These are phyloP conservation scores for Carex myosuroides DNA, from an alignment of 176 grass and related monocot species.

Conservation along the genomic window DNA sequence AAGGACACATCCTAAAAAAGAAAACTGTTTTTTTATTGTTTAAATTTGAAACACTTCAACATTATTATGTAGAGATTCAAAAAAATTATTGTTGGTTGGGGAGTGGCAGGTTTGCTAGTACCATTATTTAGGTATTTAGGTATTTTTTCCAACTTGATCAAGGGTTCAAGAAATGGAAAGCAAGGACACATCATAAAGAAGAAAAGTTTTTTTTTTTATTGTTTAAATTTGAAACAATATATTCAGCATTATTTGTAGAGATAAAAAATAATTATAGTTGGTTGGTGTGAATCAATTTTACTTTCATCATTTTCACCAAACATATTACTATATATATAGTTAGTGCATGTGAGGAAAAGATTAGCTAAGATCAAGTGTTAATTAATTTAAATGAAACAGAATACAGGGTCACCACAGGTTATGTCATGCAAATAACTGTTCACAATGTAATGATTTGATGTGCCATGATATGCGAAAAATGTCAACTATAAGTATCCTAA, in stretches of 20 bases:
- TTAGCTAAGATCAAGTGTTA: not conserved
- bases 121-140: not conserved
- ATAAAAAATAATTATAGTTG: not conserved
- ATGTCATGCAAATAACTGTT: not conserved
- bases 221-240: not conserved
- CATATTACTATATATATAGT: not conserved
- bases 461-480: not conserved
- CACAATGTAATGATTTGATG: not conserved
- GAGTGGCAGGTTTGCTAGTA: not conserved
- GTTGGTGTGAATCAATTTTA: not conserved
- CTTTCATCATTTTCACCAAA: not conserved
- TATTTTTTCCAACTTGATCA: not conserved
- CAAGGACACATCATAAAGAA: not conserved
- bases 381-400: not conserved
- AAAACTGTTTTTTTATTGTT: not conserved
- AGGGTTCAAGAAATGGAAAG: not conserved
- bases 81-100: not conserved
- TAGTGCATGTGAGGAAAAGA: not conserved
- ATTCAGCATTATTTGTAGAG: not conserved
- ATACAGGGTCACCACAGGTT: not conserved
- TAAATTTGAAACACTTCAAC: not conserved
- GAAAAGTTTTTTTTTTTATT: not conserved
- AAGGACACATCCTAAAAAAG: not conserved
- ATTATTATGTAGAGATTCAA: not conserved
- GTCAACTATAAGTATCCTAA: not conserved